Percentiles rank a stretch among this genome's conserved stretches.
These are phyloP conservation scores for Anaeromyces robustus DNA, from an alignment of 192 early-diverging fungal species.

Conservation along the genomic window DNA sequence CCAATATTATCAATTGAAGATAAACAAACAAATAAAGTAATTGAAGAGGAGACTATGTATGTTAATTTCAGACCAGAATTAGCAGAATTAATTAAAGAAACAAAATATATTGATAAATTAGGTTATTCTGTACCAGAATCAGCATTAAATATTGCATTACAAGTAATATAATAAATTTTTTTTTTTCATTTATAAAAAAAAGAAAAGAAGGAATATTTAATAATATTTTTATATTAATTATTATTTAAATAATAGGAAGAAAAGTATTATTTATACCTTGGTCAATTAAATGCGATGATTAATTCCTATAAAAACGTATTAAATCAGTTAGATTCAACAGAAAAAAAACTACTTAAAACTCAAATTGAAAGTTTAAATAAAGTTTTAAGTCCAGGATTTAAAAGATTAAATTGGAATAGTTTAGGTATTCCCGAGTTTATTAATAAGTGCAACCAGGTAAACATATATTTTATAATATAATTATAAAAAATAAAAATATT, in stretches of 20 bases:
- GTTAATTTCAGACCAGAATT: constrained; percentile 40
- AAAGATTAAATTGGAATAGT: constrained; percentile 45
- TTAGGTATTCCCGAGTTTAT: constrained; percentile 46
- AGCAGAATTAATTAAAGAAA: constrained; percentile 44
- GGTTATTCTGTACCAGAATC: constrained; percentile 33
- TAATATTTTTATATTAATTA: no score
- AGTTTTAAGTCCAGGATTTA: constrained; percentile 45
- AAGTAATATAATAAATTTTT: no score
- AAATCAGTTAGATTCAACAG: constrained; percentile 30
- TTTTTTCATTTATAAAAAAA: no score
- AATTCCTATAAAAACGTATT: constrained; percentile 24
- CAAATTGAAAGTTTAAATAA: constrained; percentile 40
- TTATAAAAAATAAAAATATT: no score
- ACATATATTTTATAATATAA: not conserved
- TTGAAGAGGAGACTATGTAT: constrained; percentile 16
- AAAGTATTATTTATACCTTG: constrained; percentile 38
- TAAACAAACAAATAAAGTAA: not conserved
- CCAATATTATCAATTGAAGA: not conserved
- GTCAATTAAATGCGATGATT: constrained; percentile 36
- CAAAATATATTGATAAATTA: constrained; percentile 46
- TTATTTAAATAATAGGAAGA: constrained; percentile 22
- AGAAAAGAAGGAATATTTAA: no score
- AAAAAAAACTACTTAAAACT: constrained; percentile 25
- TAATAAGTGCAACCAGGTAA: constrained; percentile 27
- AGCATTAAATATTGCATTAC: constrained; percentile 41